Base-by-base conservation (phyloP, 352 stramenopile species). In the Phytophthora megakarya region DNA sequence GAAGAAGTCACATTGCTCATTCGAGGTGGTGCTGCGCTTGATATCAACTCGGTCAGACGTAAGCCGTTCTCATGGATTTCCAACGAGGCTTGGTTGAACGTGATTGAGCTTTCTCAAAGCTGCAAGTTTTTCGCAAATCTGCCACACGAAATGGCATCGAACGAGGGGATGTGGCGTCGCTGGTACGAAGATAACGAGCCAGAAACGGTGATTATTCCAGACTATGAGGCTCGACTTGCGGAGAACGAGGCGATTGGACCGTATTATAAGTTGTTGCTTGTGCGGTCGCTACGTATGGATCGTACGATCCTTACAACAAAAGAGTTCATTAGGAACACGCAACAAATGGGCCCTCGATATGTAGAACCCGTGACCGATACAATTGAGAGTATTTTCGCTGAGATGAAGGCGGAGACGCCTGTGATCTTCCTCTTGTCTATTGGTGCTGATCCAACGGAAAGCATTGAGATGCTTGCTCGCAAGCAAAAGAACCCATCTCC, bases 141-240 rank as follows among this genome's bases (percentile, higher is more conserved):
- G 25, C 95, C 97, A 9, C 92, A 97, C 42, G 95, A 99, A 57
- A 99, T 99, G 88, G 88, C 90, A 10, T 93, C 92, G 16, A 99
- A 98, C 67, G 95, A 99, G 73, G 86, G 74, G 18, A 97, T 97
- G 90, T 99, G 97, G 96, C 89, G 89, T 18, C 88, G 90, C 23
- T 99, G 97, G 97, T 99, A 98, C 62, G 97, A 99, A 67, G 95
- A 99, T 68, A 99, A 99, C 52, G 91, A 98, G 42, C 97, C 97
- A 1, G 97, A 99, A 73, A 93, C 95, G 1, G 86, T 98, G 7
- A 80, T 95, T 62, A 97, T 99, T 50, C 96, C 96, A 0, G 95
- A 98, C 55, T 99, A 98, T 61, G 96, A 99, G 60, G 90, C 95
- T 38, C 84, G 86, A 26, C 88, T 99, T 18, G 72, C 83, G 8